A percentile compares a stretch with the other conserved stretches of the same genome.
phyloP scores from a whole-genome alignment of 2,329 filamentous ascomycete genomes.

The Cladosporium sp. region DNA sequence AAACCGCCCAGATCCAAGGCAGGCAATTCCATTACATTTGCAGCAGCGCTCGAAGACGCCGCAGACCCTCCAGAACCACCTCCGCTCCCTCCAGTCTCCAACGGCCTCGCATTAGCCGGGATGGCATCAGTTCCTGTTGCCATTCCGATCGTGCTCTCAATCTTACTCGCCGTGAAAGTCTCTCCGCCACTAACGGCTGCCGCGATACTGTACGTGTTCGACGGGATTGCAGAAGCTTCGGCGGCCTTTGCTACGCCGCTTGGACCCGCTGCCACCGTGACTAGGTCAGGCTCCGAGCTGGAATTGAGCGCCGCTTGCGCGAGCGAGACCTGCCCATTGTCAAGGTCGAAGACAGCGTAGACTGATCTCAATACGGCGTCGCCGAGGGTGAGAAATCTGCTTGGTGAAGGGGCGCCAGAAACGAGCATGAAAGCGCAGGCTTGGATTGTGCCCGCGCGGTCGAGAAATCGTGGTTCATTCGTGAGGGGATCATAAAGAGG shows the following conservation, averaged over 20 bases:
- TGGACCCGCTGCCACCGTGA: slow-evolving; percentile 25
- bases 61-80: neutral
- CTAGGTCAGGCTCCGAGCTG: slow-evolving; percentile 19
- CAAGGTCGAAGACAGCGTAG: slow-evolving; percentile 35
- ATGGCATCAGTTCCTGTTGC: slow-evolving; percentile 30
- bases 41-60: neutral
- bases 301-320: slow-evolving; percentile 29
- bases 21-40: too few species aligned
- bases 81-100: neutral
- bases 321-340: slow-evolving; percentile 32
- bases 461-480: slow-evolving; percentile 17
- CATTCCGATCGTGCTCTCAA: slow-evolving; percentile 23
- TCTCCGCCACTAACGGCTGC: slow-evolving; percentile 19
- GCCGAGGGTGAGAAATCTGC: slow-evolving; percentile 25
- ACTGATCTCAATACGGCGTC: slow-evolving; percentile 31
- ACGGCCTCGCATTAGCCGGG: slow-evolving; percentile 19
- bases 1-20: too few species aligned
- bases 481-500: slow-evolving; percentile 26
- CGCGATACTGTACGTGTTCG: slow-evolving; percentile 20
- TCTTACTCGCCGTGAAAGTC: slow-evolving; percentile 21
- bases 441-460: slow-evolving; percentile 15
- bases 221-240: slow-evolving; percentile 15
- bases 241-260: slow-evolving; percentile 26
- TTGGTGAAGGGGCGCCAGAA: slow-evolving; percentile 11
- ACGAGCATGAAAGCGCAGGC: slow-evolving; percentile 27